Conservation (phyloP, 2,329 filamentous ascomycete species). For the Fusarium sp. region DNA sequence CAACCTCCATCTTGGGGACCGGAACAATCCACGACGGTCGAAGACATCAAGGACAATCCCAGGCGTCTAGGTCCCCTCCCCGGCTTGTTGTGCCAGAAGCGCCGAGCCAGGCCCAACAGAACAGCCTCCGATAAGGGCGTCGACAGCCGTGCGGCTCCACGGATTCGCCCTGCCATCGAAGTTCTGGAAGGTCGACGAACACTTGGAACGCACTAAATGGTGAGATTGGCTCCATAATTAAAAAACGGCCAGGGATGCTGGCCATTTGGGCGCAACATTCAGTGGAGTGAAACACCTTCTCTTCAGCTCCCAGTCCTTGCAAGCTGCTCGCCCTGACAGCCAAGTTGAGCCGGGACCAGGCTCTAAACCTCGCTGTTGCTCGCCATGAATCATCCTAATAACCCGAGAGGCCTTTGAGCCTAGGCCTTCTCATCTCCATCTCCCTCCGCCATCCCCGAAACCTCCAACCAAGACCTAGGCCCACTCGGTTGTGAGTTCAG, state of each 20-base stretch:
- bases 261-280: constrained; percentile 41
- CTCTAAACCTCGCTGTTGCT: constrained; percentile 23
- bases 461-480: constrained; percentile 22
- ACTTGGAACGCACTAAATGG: constrained; percentile 46
- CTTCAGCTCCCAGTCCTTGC: constrained; percentile 24
- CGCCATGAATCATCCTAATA: constrained; percentile 28
- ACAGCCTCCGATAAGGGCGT: constrained; percentile 32
- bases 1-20: constrained; percentile 26
- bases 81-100: not conserved
- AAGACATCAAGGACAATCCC: constrained; percentile 6
- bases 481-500: constrained; percentile 17
- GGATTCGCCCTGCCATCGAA: constrained; percentile 43
- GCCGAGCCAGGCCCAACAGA: constrained; percentile 9
- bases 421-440: constrained; percentile 12
- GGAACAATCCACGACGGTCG: constrained; percentile 31
- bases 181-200: constrained; percentile 45
- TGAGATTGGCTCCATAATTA: constrained; percentile 46
- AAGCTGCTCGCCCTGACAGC: constrained; percentile 27
- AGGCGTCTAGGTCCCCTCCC: not conserved
- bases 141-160: constrained; percentile 42
- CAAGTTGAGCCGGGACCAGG: constrained; percentile 32
- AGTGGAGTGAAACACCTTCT: constrained; percentile 38
- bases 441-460: constrained; percentile 28
- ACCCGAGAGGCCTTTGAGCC: constrained; percentile 18
- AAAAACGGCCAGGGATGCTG: constrained; percentile 32